Percentiles rank a stretch among this genome's conserved stretches.
Conservation (phyloP, 75 land plant species). For the Selaginella moellendorffii region DNA sequence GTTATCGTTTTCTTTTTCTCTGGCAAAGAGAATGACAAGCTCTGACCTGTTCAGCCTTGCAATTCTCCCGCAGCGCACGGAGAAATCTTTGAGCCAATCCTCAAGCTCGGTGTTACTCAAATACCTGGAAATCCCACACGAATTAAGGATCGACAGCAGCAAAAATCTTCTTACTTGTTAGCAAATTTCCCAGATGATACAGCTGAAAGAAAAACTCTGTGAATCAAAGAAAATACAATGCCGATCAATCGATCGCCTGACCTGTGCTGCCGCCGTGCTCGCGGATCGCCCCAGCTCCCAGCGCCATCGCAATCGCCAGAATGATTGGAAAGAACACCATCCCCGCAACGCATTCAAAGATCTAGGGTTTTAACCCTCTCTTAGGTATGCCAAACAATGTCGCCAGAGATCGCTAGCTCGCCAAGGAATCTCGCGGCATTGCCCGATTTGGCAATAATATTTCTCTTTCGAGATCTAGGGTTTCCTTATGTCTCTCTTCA, state of each 20-base stretch:
- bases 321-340: not conserved
- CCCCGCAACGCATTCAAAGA: not conserved
- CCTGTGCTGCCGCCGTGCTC: no score
- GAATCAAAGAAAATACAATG: no score
- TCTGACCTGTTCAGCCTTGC: conserved; percentile 64
- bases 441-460: no score
- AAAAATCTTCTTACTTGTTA: no score
- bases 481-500: not conserved
- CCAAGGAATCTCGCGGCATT: no score
- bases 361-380: not conserved
- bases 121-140: not conserved
- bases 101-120: conserved; percentile 58
- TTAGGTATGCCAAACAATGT: no score
- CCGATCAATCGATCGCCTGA: no score
- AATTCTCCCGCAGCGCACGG: conserved; percentile 49
- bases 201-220: no score
- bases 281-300: not conserved
- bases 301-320: not conserved
- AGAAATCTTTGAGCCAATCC: conserved; percentile 38
- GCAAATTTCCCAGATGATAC: no score
- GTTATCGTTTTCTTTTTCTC: not conserved
- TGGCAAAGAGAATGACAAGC: not conserved
- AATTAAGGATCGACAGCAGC: no score
- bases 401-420: no score
- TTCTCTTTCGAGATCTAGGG: not conserved